A percentile compares a stretch with the other conserved stretches of the same genome.
Conservation (phyloP, 2,329 filamentous ascomycete species). For the Pyrenophora graminea region DNA sequence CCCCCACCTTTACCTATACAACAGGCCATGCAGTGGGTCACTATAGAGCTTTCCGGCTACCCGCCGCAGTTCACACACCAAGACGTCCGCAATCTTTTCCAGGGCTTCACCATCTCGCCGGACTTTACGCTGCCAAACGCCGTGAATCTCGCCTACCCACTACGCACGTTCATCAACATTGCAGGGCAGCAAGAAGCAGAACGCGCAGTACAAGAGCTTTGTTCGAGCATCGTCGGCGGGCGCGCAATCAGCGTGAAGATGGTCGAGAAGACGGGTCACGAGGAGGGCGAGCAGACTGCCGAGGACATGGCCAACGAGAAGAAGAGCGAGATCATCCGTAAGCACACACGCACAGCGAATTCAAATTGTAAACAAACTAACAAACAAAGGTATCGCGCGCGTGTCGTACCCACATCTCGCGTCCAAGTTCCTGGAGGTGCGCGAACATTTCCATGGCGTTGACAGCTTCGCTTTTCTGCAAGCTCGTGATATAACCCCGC, state of each 20-base stretch:
- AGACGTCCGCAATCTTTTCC: constrained; percentile 14
- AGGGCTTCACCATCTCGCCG: constrained; percentile 10
- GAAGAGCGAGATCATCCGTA: constrained; percentile 21
- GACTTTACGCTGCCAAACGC: constrained; percentile 12
- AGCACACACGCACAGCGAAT: background rate
- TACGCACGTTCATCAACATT: constrained; percentile 14
- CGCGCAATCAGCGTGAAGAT: constrained; percentile 7
- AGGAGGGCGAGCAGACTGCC: constrained; percentile 8
- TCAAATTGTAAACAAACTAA: background rate
- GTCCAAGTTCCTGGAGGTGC: constrained; percentile 14
- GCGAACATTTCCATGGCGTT: constrained; percentile 10
- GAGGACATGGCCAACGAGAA: constrained; percentile 14
- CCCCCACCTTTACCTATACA: too few relatives aligned
- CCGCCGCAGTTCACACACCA: constrained; percentile 9
- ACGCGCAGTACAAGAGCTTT: constrained; percentile 11
- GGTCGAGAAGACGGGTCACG: constrained; percentile 2
- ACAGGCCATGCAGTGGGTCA: constrained; percentile 1
- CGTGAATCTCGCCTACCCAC: constrained; percentile 12
- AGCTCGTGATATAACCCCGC: constrained; percentile 9
- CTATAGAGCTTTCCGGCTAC: constrained; percentile 19
- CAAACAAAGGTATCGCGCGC: too few relatives aligned
- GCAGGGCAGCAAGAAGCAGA: constrained; percentile 6
- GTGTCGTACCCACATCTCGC: constrained; percentile 10
- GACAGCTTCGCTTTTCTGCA: constrained; percentile 17
- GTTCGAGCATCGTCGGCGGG: constrained; percentile 5